Base-by-base conservation (phyloP, 495 filamentous ascomycete genomes). In the Geoglossum glabrum region DNA sequence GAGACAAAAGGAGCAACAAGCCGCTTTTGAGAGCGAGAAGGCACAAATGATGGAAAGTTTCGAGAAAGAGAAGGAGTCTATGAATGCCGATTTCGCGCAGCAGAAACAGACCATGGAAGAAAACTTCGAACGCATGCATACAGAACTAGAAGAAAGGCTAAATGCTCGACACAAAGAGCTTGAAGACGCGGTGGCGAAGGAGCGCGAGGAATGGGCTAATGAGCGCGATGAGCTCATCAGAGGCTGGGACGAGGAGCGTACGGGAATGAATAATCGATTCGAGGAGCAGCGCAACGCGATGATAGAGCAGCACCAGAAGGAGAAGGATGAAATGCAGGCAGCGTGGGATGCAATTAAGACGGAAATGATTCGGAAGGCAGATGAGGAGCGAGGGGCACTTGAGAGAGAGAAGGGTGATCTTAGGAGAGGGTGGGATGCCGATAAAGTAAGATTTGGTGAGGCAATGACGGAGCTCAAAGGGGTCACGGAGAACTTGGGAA, bases 401-500 rank as follows among this genome's bases (percentile, higher is more conserved):
- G 30, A 61, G 59, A 61, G 52, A 50, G 47, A n/a, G 59, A 64
- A 73, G 61, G 75, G 76, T 56, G 66, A 59, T 47, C 60, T 79
- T 55, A 70, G 75, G 57, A 68, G 66, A 31, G 73, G 72, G 49
- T 71, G 70, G 61, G 62, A 74, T 23, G 57, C 67, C 43, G 78
- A 80, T 59, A 76, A 79, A 58, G 65, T 70, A 43, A 74, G 72
- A 58, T 68, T 79, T 27, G 72, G 75, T 49, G 67, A 66, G 34
- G 69, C 71, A 19, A 70, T 77, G 38, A 68, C 72, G 25, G 70
- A 73, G 46, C 76, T 81, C 64, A 72, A 71, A 56, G 68, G 64
- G 34, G 75, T 77, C 17, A 76, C 77, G 17, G 71, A 71, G 45
- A 73, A 72, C 61, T 61, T 82, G 55, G 74, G 73, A 38, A 66